Evolutionary conservation across 176 grass and related monocot genomes (phyloP).

Genomic region (Zoysia pacifica): DNA sequence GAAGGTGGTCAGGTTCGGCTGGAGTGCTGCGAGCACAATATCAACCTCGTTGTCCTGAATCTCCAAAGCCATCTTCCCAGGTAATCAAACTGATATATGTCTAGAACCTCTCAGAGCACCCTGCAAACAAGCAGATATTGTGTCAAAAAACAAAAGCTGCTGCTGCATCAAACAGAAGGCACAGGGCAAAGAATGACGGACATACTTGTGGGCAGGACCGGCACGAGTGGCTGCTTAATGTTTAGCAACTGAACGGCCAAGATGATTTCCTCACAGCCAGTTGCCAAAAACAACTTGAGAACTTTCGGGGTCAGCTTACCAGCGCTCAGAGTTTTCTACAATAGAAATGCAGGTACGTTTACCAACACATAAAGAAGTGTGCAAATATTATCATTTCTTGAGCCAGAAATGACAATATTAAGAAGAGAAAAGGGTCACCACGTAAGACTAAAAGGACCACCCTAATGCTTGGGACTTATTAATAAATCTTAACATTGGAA

Average conservation of each 20-base stretch:
- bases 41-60: constrained; percentile 85
- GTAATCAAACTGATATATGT: constrained; percentile 6
- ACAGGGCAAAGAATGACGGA: not conserved
- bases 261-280: constrained; percentile 73
- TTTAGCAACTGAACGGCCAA: constrained; percentile 63
- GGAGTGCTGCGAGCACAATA: constrained; percentile 89
- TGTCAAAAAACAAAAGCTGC: constrained; percentile 37
- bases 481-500: not conserved
- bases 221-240: constrained; percentile 66
- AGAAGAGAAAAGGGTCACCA: not conserved
- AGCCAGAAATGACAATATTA: not conserved
- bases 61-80: constrained; percentile 67
- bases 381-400: not conserved
- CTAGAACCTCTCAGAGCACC: constrained; percentile 94
- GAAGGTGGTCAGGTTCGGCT: constrained; percentile 71
- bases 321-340: constrained; percentile 74
- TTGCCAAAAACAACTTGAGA: constrained; percentile 79
- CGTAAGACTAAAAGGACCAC: not conserved
- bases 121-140: constrained; percentile 41
- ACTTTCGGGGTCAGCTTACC: constrained; percentile 91
- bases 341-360: constrained; percentile 2
- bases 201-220: constrained; percentile 87
- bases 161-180: not conserved
- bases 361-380: not conserved
- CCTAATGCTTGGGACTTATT: not conserved